Base-by-base conservation (phyloP, 768 basidiomycete genomes). In the Hygrocybe punicea region DNA sequence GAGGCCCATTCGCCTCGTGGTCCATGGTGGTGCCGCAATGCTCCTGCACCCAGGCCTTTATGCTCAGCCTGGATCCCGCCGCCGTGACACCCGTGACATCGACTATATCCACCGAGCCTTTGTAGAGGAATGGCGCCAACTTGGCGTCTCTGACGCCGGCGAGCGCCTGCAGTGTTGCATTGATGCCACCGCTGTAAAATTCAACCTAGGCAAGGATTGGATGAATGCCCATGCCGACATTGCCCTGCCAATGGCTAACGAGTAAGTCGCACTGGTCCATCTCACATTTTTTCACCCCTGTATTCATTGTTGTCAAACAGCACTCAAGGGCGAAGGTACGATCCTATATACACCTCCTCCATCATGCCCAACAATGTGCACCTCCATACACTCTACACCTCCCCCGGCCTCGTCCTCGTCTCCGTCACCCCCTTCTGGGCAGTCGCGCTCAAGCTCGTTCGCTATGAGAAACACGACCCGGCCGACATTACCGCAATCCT, bases 161-260 rank as follows among this genome's bases (percentile, higher is more conserved):
- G 74, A 76, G 3, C 75, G 82, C n/a, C 72, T 89, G 25, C 75
- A 77, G 60, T 68, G 67, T 11, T 87, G 86, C 64, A 84, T 87
- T 47, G 60, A 70, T 9, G 73, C 74, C 33, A 87, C 85, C 2
- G 86, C 86, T 1, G 48, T 61, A 16, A 66, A 68, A 6, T 78
- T 84, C 65, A 62, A 65, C 3, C 75, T 80, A 49, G 86, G 87
- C 21, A 71, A 73, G 54, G 87, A 89, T 66, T 89, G 87, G 87
- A 87, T 89, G 87, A 89, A 89, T 55, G 80, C 83, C 4, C 84
- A 87, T 60, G 84, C 87, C 0, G 87, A 89, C 60, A 76, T 87
- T 13, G 84, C 87, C 2, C 73, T 89, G 48, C 87, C 87, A 14
- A 80, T 84, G 78, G 81, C 82, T 17, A 67, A 71, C 58, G 82